phyloP scores from a whole-genome alignment of 1,284 basidiomycete species.

The Ustilago loliicola region DNA sequence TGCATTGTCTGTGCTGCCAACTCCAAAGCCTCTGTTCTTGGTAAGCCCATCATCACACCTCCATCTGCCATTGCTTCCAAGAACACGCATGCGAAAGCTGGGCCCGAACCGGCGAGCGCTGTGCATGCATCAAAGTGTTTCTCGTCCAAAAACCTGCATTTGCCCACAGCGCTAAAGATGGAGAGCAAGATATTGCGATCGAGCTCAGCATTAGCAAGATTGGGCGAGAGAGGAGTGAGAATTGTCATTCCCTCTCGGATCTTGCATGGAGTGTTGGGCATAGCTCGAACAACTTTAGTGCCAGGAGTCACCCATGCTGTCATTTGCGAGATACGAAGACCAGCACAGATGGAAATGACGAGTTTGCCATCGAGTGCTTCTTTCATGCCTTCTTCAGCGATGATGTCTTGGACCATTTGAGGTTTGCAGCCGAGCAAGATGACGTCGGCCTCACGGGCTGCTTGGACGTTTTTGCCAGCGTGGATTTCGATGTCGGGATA shows the following conservation, averaged over 20 bases:
- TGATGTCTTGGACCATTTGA: constrained; percentile 83
- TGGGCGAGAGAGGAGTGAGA: constrained; percentile 58
- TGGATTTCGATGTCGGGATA: constrained; percentile 77
- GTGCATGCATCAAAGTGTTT: constrained; percentile 95
- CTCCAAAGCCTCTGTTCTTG: constrained; percentile 91
- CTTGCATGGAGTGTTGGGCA: constrained; percentile 98
- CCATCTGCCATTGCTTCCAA: constrained; percentile 99
- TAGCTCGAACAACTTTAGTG: constrained; percentile 92
- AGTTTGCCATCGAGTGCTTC: constrained; percentile 90
- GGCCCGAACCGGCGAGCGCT: constrained; percentile 93
- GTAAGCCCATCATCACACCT: constrained; percentile 99
- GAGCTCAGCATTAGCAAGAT: constrained; percentile 38
- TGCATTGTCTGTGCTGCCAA: constrained; percentile 96
- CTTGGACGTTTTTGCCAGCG: constrained; percentile 79
- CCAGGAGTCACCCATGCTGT: constrained; percentile 79
- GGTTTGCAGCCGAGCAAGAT: constrained; percentile 82
- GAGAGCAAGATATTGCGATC: constrained; percentile 59
- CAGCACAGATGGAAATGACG: constrained; percentile 95
- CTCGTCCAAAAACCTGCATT: constrained; percentile 66
- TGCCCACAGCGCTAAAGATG: constrained; percentile 67
- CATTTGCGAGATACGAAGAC: constrained; percentile 89
- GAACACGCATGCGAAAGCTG: constrained; percentile 96
- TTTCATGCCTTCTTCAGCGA: constrained; percentile 83
- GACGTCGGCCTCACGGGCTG: constrained; percentile 83
- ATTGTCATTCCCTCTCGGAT: constrained; percentile 70